Evolutionary conservation across 768 basidiomycete species (phyloP).

Genomic region (Xerocomus spinulosus): DNA sequence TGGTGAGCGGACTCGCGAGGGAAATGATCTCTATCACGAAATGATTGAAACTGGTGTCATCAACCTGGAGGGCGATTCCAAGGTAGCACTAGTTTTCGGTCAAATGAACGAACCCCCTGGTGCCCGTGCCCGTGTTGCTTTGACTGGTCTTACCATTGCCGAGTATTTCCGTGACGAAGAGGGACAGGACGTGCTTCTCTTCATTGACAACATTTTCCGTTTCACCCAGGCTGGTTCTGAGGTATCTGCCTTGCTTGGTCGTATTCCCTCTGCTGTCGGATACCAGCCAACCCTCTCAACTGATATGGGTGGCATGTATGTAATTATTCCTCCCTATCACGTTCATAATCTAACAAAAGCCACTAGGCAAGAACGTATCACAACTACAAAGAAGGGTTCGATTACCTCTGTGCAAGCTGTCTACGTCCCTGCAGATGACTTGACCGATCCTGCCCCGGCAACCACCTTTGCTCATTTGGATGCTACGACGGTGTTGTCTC

Average conservation of each 20-base stretch:
- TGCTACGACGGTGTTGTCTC: conserved; percentile 98
- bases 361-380: conserved; percentile 96
- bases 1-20: conserved; percentile 99
- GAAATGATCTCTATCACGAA: conserved; percentile 98
- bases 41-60: conserved; percentile 99
- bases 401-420: conserved; percentile 99
- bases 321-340: conserved; percentile 10
- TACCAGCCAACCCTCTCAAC: conserved; percentile 99
- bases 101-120: conserved; percentile 99
- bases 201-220: conserved; percentile 99
- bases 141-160: conserved; percentile 98
- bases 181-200: conserved; percentile 99
- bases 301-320: conserved; percentile 99
- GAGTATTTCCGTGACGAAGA: conserved; percentile 99
- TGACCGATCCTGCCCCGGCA: conserved; percentile 99
- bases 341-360: conserved; percentile 5
- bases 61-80: conserved; percentile 99
- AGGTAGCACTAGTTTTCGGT: conserved; percentile 99
- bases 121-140: conserved; percentile 99
- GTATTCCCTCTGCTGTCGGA: conserved; percentile 99
- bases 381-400: conserved; percentile 99
- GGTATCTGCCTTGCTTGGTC: conserved; percentile 98
- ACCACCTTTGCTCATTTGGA: conserved; percentile 99
- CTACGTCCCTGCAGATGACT: conserved; percentile 99
- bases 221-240: conserved; percentile 99